Conservation (phyloP, 495 filamentous ascomycete species). For the Penicillium antarcticum region DNA sequence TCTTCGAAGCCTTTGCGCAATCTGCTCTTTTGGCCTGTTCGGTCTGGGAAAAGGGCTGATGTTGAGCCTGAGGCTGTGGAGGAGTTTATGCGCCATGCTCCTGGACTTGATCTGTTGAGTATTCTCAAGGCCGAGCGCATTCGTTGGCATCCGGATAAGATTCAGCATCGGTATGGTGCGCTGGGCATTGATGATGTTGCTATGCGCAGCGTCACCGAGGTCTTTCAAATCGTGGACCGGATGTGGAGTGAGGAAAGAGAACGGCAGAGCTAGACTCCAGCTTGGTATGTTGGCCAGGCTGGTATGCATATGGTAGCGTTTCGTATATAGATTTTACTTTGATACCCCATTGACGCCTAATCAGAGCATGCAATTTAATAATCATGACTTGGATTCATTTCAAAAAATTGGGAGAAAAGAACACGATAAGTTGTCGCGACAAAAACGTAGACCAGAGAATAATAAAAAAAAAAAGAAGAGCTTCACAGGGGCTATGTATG, state of each 20-base stretch:
- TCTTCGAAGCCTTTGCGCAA: constrained; percentile 24
- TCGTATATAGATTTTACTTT: neutral
- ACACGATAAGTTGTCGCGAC: neutral
- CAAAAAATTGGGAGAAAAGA: constrained; percentile 18
- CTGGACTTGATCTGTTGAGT: constrained; percentile 42
- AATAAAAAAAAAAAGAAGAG: constrained; percentile 6
- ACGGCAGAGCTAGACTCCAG: constrained; percentile 11
- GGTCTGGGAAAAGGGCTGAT: constrained; percentile 58
- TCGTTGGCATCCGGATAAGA: constrained; percentile 97
- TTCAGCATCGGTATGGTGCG: constrained; percentile 81
- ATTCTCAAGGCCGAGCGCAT: constrained; percentile 82
- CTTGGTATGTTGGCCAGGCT: neutral
- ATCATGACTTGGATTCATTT: constrained; percentile 28
- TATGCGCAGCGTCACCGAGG: constrained; percentile 77
- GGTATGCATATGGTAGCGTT: neutral
- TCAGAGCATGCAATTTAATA: neutral
- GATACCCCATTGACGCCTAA: constrained; percentile 4
- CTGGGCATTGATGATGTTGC: constrained; percentile 60
- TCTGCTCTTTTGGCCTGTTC: constrained; percentile 76
- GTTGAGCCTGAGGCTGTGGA: constrained; percentile 59
- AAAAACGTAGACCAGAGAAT: constrained; percentile 1
- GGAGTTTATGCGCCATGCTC: constrained; percentile 58
- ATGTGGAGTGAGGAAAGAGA: constrained; percentile 64
- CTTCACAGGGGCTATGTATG: constrained; percentile 25
- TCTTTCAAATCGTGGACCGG: constrained; percentile 87